phyloP scores from a whole-genome alignment of 2,329 filamentous ascomycete species.

The Ilyonectria mors-panacis region DNA sequence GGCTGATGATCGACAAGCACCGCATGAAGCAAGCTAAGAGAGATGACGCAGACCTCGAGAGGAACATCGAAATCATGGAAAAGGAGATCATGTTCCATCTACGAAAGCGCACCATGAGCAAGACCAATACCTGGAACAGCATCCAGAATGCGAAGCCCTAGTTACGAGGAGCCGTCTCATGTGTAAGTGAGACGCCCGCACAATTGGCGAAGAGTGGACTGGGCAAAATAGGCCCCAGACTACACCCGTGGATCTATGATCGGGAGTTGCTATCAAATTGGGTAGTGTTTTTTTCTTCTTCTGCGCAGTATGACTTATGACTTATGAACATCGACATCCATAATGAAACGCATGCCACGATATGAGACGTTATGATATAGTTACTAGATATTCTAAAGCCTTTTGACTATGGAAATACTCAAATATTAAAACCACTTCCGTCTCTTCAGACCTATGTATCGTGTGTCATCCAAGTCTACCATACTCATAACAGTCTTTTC shows the following conservation, averaged over 20 bases:
- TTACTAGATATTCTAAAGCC: constrained; percentile 14
- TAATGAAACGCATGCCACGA: constrained; percentile 7
- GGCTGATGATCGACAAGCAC: constrained; percentile 67
- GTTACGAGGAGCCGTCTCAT: neutral
- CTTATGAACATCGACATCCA: constrained; percentile 20
- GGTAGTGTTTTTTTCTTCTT: constrained; percentile 10
- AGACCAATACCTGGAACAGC: constrained; percentile 68
- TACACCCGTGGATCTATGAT: neutral
- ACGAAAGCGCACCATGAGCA: constrained; percentile 70
- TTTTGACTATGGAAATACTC: constrained; percentile 14
- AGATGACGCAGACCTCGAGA: constrained; percentile 68
- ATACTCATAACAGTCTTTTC: neutral
- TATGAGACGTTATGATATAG: constrained; percentile 25
- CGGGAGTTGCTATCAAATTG: constrained; percentile 4
- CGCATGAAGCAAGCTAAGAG: constrained; percentile 63
- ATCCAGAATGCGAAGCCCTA: constrained; percentile 46
- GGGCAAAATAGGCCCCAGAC: neutral
- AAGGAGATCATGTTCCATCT: constrained; percentile 70
- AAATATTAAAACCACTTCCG: constrained; percentile 10
- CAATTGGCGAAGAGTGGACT: neutral
- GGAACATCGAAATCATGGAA: constrained; percentile 70
- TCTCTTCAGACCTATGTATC: constrained; percentile 7
- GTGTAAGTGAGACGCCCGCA: neutral
- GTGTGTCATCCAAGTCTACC: constrained; percentile 9
- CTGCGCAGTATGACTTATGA: constrained; percentile 26